A percentile compares a stretch with the other conserved stretches of the same genome.
phyloP scores from a whole-genome alignment of 768 basidiomycete genomes.

The Glaciozyma martinii region DNA sequence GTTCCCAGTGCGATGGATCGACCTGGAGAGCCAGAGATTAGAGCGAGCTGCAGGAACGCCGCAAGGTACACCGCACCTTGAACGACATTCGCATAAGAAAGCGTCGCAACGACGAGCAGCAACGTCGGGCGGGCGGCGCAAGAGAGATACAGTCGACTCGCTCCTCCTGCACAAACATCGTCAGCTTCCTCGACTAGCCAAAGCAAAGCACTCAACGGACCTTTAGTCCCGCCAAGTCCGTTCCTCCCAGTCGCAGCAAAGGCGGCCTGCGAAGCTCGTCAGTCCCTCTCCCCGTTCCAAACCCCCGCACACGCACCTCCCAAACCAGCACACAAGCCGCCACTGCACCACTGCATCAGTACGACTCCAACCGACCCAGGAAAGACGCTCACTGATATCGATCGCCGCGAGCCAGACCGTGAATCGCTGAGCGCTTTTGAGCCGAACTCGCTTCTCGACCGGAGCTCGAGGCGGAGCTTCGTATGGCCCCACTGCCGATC shows the following conservation, averaged over 20 bases:
- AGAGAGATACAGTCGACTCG: conserved; percentile 15
- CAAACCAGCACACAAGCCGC: conserved; percentile 10
- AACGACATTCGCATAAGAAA: conserved; percentile 20
- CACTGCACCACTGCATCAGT: conserved; percentile 1
- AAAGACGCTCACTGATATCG: conserved; percentile 9
- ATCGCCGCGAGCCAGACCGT: conserved; percentile 1
- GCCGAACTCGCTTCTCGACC: background rate
- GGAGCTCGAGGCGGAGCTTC: background rate
- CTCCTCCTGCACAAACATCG: background rate
- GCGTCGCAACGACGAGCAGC: conserved; percentile 13
- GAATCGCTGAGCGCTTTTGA: conserved; percentile 26
- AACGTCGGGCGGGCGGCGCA: conserved; percentile 18
- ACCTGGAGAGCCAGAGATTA: background rate
- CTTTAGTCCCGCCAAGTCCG: conserved; percentile 4
- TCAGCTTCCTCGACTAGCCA: too few species aligned
- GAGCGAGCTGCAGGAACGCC: background rate
- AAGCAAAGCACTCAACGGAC: too few species aligned
- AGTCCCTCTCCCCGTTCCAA: background rate
- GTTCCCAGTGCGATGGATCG: conserved; percentile 11
- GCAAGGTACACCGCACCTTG: background rate
- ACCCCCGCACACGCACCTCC: conserved; percentile 8
- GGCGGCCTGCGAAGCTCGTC: conserved; percentile 7
- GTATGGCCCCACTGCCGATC: background rate
- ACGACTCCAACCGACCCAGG: background rate
- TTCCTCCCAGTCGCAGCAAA: background rate